Conservation (phyloP, 1,284 basidiomycete genomes). For the Cutaneotrichosporon dermatis region DNA sequence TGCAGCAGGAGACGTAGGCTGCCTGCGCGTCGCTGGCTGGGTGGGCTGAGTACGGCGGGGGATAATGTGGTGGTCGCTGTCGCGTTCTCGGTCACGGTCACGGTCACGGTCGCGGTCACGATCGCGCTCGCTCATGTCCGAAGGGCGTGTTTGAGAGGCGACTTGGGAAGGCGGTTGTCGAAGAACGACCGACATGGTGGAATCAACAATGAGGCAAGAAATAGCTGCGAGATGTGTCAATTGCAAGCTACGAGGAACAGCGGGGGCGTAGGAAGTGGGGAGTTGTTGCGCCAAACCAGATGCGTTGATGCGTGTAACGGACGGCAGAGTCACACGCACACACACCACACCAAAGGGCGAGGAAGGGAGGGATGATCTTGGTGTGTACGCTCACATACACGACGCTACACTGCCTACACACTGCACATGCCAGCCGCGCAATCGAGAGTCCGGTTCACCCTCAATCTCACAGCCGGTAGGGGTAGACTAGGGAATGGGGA, state of each 20-base stretch:
- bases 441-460: too few species aligned
- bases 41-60: conserved; percentile 10
- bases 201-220: neutral
- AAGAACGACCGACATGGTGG: conserved; percentile 4
- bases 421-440: too few species aligned
- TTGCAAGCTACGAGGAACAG: neutral
- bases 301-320: neutral
- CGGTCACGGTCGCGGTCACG: neutral
- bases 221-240: neutral
- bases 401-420: too few species aligned
- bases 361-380: too few species aligned
- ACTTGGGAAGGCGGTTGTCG: neutral
- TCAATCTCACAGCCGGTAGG: too few species aligned
- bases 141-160: neutral
- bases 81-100: conserved; percentile 3
- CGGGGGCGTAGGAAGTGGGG: too few species aligned
- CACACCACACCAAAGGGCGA: too few species aligned
- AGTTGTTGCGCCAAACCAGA: neutral
- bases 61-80: neutral
- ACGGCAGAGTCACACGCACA: too few species aligned
- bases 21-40: conserved; percentile 1
- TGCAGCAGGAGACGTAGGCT: neutral
- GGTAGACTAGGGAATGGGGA: too few species aligned
- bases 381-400: too few species aligned
- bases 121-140: conserved; percentile 4